Conservation (phyloP, 2,329 filamentous ascomycete genomes). For the Scedosporium boydii region DNA sequence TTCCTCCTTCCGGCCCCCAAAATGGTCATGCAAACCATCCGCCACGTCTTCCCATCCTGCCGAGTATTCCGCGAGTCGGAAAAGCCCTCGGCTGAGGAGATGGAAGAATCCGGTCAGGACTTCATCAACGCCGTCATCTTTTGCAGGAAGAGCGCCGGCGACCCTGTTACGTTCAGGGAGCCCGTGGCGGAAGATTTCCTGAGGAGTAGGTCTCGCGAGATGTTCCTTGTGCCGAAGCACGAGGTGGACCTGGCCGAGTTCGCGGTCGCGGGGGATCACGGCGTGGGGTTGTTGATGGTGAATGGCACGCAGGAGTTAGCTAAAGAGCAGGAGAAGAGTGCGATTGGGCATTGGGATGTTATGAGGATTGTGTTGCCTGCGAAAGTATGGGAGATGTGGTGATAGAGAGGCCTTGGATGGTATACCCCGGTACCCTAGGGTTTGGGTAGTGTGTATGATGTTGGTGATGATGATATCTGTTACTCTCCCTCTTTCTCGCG, state of each 20-base stretch:
- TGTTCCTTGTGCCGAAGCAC: constrained; percentile 62
- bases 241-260: constrained; percentile 53
- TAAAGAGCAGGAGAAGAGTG: constrained; percentile 65
- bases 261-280: constrained; percentile 30
- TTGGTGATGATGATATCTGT: neutral
- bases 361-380: constrained; percentile 79
- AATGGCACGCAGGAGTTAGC: constrained; percentile 59
- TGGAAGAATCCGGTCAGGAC: constrained; percentile 45
- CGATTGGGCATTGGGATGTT: constrained; percentile 78
- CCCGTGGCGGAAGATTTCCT: constrained; percentile 59
- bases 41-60: constrained; percentile 75
- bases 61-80: constrained; percentile 79
- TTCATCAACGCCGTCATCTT: constrained; percentile 97
- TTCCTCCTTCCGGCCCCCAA: constrained; percentile 65
- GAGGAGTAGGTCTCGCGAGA: constrained; percentile 57
- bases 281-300: constrained; percentile 44
- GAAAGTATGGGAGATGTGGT: constrained; percentile 84
- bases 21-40: constrained; percentile 75
- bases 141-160: constrained; percentile 55
- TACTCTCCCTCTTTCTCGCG: neutral
- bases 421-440: neutral
- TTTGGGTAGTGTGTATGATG: neutral
- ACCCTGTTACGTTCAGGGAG: constrained; percentile 53
- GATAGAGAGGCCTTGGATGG: constrained; percentile 14
- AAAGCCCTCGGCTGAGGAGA: constrained; percentile 27